These are phyloP conservation scores for Annulohypoxylon maeteangense DNA, from an alignment of 495 filamentous ascomycete species.

Conservation along the genomic window DNA sequence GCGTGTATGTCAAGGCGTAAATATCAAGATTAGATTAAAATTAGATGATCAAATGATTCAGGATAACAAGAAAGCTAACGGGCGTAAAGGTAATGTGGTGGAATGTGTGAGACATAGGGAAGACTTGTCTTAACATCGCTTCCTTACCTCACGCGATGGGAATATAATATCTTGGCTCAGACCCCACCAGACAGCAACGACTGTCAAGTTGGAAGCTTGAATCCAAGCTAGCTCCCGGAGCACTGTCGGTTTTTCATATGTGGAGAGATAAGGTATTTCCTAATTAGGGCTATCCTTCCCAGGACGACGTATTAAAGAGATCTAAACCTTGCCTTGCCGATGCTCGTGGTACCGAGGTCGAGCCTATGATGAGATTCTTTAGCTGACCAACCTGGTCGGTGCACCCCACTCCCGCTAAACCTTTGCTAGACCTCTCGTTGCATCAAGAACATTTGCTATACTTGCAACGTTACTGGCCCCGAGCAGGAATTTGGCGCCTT, in stretches of 20 bases:
- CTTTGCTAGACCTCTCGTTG: slow-evolving; percentile 27
- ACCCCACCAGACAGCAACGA: slow-evolving; percentile 13
- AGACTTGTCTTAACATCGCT: slow-evolving; percentile 21
- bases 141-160: neutral
- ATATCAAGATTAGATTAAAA: slow-evolving; percentile 14
- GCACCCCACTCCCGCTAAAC: slow-evolving; percentile 27
- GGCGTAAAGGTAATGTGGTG: slow-evolving; percentile 31
- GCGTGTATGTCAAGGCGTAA: slow-evolving; percentile 15
- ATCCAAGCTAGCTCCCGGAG: slow-evolving; percentile 6
- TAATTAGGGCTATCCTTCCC: slow-evolving; percentile 17
- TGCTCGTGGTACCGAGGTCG: slow-evolving; percentile 30
- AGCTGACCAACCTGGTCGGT: slow-evolving; percentile 27
- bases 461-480: slow-evolving; percentile 44
- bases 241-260: slow-evolving; percentile 13
- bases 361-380: slow-evolving; percentile 30
- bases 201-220: slow-evolving; percentile 13
- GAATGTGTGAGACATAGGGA: slow-evolving; percentile 33
- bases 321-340: slow-evolving; percentile 14
- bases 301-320: slow-evolving; percentile 14
- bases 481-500: slow-evolving; percentile 19
- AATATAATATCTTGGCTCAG: slow-evolving; percentile 17
- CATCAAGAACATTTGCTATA: slow-evolving; percentile 31
- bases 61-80: slow-evolving; percentile 15
- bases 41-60: slow-evolving; percentile 37
- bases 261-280: slow-evolving; percentile 44